phyloP scores from a whole-genome alignment of 345 rosid genomes.

The Eucalyptus erythrocorys region DNA sequence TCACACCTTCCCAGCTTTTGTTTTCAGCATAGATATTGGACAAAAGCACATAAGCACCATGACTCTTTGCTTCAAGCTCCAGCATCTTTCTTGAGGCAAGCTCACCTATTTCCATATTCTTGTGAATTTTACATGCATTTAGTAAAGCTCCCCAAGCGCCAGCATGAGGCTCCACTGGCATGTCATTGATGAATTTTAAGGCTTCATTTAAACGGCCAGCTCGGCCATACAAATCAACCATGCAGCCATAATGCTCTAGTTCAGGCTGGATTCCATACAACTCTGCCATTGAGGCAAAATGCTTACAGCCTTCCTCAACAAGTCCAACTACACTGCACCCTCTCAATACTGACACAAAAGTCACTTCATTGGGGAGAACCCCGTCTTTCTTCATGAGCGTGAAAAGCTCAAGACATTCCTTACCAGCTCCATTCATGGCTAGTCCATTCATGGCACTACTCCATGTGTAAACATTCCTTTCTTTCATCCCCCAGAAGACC shows the following conservation, averaged over 20 bases:
- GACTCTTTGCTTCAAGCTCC: conserved; percentile 36
- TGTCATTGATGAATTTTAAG: conserved; percentile 17
- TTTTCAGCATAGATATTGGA: conserved; percentile 61
- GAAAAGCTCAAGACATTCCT: conserved; percentile 41
- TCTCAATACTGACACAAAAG: conserved; percentile 40
- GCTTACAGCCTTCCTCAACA: conserved; percentile 36
- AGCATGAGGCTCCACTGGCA: conserved; percentile 52
- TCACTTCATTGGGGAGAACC: conserved; percentile 34
- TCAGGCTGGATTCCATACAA: conserved; percentile 40
- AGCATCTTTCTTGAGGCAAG: conserved; percentile 39
- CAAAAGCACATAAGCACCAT: conserved; percentile 46
- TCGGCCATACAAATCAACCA: conserved; percentile 53
- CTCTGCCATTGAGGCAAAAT: conserved; percentile 34
- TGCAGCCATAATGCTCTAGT: conserved; percentile 63
- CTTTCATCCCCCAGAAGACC: conserved; percentile 39
- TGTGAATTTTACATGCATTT: conserved; percentile 45
- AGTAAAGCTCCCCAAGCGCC: conserved; percentile 68
- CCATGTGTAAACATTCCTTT: conserved; percentile 53
- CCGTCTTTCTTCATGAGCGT: conserved; percentile 27
- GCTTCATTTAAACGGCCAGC: conserved; percentile 45
- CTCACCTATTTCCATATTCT: conserved; percentile 38
- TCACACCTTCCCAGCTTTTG: conserved; percentile 38
- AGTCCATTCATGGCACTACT: conserved; percentile 43
- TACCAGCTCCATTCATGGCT: conserved; percentile 45
- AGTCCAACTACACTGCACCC: conserved; percentile 49